Percentiles rank a stretch among this genome's conserved stretches.
Conservation (phyloP, 2,329 filamentous ascomycete species). For the Paraphoma chrysanthemicola region DNA sequence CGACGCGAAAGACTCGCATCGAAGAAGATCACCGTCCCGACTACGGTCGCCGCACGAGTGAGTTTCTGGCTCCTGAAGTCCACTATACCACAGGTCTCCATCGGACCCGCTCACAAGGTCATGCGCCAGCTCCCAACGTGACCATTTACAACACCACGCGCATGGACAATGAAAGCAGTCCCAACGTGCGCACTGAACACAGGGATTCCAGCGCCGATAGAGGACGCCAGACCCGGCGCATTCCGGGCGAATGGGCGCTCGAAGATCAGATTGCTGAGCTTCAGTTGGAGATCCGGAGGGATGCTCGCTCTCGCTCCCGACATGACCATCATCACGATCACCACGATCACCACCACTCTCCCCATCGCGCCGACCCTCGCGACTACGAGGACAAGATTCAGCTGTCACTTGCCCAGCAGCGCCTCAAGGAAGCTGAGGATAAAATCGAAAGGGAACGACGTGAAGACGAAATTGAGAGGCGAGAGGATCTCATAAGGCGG, state of each 20-base stretch:
- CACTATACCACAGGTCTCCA: constrained; percentile 45
- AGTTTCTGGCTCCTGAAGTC: constrained; percentile 39
- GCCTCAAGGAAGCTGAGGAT: constrained; percentile 46
- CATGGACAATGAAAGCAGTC: constrained; percentile 46
- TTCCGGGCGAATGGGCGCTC: constrained; percentile 44
- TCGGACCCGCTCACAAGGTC: constrained; percentile 54
- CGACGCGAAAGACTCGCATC: constrained; percentile 21
- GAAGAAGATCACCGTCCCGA: constrained; percentile 23
- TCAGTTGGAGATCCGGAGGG: constrained; percentile 31
- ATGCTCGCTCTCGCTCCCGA: constrained; percentile 33
- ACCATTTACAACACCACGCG: constrained; percentile 56
- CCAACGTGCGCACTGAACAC: constrained; percentile 43
- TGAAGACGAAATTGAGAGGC: constrained; percentile 40
- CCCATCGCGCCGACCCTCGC: constrained; percentile 28
- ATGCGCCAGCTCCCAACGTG: constrained; percentile 52
- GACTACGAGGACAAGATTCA: constrained; percentile 39
- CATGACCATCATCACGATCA: constrained; percentile 31
- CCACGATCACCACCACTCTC: constrained; percentile 27
- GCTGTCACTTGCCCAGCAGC: constrained; percentile 42
- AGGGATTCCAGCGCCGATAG: constrained; percentile 31
- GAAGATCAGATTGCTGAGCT: constrained; percentile 46
- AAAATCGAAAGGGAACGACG: constrained; percentile 44
- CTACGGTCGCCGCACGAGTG: constrained; percentile 34
- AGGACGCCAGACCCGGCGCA: constrained; percentile 32
- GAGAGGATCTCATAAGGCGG: constrained; percentile 46